phyloP scores from a whole-genome alignment of 2,329 filamentous ascomycete species.

The Ophiostoma sp. region DNA sequence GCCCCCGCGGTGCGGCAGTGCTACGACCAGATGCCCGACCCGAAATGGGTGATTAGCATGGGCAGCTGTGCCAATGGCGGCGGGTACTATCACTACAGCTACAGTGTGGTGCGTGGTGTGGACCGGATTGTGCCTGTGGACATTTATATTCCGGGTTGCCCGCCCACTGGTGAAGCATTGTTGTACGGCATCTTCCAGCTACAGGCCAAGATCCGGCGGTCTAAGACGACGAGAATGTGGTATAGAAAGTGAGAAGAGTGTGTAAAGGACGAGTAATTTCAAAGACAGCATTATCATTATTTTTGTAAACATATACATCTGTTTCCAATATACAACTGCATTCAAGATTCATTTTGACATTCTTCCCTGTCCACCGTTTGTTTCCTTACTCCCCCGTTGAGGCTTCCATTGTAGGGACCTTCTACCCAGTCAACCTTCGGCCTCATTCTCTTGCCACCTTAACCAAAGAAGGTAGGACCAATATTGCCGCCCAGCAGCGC shows the following conservation, averaged over 20 bases:
- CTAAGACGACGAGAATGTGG: constrained; percentile 49
- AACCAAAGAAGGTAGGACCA: constrained; percentile 13
- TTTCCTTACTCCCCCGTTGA: not conserved
- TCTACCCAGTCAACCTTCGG: too few species aligned
- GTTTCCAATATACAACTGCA: not conserved
- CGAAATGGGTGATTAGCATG: constrained; percentile 78
- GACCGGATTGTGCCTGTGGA: constrained; percentile 67
- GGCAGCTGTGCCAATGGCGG: constrained; percentile 70
- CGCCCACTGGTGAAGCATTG: constrained; percentile 51
- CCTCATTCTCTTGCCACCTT: not conserved
- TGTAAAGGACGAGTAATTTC: not conserved
- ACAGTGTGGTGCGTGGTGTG: constrained; percentile 63
- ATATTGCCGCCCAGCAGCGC: constrained; percentile 16
- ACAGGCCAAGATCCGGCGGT: constrained; percentile 66
- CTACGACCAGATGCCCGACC: constrained; percentile 94
- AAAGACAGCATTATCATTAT: not conserved
- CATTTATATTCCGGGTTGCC: constrained; percentile 52
- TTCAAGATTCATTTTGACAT: too few species aligned
- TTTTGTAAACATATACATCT: not conserved
- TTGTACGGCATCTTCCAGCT: constrained; percentile 63
- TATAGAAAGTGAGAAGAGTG: constrained; percentile 43
- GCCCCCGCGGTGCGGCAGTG: constrained; percentile 83
- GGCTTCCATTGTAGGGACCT: too few species aligned
- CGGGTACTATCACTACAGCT: constrained; percentile 73
- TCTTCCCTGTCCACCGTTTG: too few species aligned